Base-by-base conservation (phyloP, 306 rosid species). In the Lathyrus aphaca region DNA sequence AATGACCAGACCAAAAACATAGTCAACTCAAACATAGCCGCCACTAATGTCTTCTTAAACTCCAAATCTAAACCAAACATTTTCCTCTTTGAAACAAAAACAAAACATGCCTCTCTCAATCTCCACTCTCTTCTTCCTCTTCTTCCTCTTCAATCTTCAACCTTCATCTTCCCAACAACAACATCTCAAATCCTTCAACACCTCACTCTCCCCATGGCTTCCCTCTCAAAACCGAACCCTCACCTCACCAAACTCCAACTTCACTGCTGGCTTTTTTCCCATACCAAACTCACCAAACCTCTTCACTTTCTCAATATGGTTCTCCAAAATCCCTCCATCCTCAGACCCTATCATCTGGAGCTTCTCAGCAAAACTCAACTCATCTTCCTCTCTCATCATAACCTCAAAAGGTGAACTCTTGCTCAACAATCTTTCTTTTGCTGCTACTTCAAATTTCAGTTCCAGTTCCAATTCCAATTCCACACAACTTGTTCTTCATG, bases 261-360 rank as follows among this genome's bases (percentile, higher is more conserved):
- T 90, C 88, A 49, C 83, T 12, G 89, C 96, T 3, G 96, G 96
- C 3, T 90, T 90, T 59, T 45, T 8, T 2, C 65, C 12, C 49
- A 11, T 45, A 6, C 75, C 91, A 30, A 18, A 27, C 6, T 55
- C 80, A 23, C 50, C 3, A 29, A 73, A 73, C 32, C 78, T 30
- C 72, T 87, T 60, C 85, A 73, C 54, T 23, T 90, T 90, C 89
- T 87, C 94, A 9, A 44, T 90, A 53, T 85, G 89, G 88, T 87
- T 65, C 80, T 8, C 45, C 25, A 64, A 77, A 16, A 19, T 79
- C 49, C 77, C 88, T 13, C 8, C 1, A 2, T 8, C 19, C 11
- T 16, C 67, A 51, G 8, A 68, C 39, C 44, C 74, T 32, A 39
- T 85, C 16, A 81, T 90, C 0, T 90, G 94, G 96, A 76, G 77